Percentiles rank a stretch among this genome's conserved stretches.
phyloP scores from a whole-genome alignment of 805 yeast species.

The Sungouiella thailandica region DNA sequence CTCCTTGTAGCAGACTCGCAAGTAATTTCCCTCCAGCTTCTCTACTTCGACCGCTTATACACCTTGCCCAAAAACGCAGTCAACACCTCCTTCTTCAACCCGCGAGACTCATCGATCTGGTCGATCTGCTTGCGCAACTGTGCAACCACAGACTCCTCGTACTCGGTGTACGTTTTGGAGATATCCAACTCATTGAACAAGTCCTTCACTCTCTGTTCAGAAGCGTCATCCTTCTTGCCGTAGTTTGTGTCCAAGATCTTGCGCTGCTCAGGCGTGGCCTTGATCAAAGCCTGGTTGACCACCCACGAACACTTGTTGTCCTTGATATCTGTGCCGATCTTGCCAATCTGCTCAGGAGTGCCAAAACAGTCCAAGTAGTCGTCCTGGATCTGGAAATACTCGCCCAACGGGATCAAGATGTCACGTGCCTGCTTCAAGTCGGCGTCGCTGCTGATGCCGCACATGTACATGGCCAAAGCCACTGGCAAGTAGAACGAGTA shows the following conservation, averaged over 20 bases:
- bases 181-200: slow-evolving; percentile 72
- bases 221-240: slow-evolving; percentile 70
- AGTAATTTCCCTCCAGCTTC: too few relatives aligned
- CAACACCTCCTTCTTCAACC: slow-evolving; percentile 87
- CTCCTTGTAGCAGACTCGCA: too few relatives aligned
- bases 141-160: slow-evolving; percentile 74
- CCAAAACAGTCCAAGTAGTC: slow-evolving; percentile 97
- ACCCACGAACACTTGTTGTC: slow-evolving; percentile 99
- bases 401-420: slow-evolving; percentile 90
- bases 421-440: slow-evolving; percentile 87
- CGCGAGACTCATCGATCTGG: slow-evolving; percentile 81
- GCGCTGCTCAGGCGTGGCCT: slow-evolving; percentile 79
- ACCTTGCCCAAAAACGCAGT: slow-evolving; percentile 82
- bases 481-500: slow-evolving; percentile 97
- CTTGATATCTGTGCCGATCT: slow-evolving; percentile 96
- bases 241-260: slow-evolving; percentile 77
- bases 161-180: slow-evolving; percentile 64
- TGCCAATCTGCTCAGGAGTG: slow-evolving; percentile 94
- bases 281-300: slow-evolving; percentile 82
- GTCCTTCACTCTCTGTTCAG: slow-evolving; percentile 66
- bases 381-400: slow-evolving; percentile 98
- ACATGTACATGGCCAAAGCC: slow-evolving; percentile 91
- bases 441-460: slow-evolving; percentile 64
- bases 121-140: slow-evolving; percentile 62
- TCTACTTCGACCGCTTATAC: slow-evolving; percentile 83